Evolutionary conservation across 116 monocot species (phyloP).

Genomic region (Dioscorea cayenensis): DNA sequence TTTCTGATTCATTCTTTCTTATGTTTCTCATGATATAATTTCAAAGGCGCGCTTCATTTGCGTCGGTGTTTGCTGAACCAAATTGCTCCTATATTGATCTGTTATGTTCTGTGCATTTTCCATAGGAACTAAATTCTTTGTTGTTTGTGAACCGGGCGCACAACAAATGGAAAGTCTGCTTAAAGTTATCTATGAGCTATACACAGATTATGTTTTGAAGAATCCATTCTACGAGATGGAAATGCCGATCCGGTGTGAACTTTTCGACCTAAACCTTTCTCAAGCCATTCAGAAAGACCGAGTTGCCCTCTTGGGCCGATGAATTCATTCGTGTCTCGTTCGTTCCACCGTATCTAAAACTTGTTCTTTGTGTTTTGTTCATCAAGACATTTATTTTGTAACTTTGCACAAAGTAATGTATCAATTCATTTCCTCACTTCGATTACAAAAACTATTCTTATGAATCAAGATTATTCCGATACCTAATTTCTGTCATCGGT

Average conservation of each 20-base stretch:
- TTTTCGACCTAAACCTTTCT: constrained; percentile 78
- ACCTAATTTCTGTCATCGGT: background rate
- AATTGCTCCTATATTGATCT: background rate
- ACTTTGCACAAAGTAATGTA: too few relatives aligned
- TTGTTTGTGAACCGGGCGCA: constrained; percentile 70
- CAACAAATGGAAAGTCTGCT: constrained; percentile 68
- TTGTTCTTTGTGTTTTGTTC: too few relatives aligned
- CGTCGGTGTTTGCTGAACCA: background rate
- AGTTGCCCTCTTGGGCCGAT: constrained; percentile 58
- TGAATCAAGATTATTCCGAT: background rate
- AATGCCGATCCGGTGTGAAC: constrained; percentile 96
- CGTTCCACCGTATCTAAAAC: too few relatives aligned
- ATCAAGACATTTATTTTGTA: too few relatives aligned
- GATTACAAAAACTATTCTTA: too few relatives aligned
- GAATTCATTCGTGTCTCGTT: constrained; percentile 1
- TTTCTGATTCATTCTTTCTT: too few relatives aligned
- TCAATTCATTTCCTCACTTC: too few relatives aligned
- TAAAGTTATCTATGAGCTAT: constrained; percentile 78
- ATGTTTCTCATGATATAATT: too few relatives aligned
- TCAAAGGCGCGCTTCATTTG: background rate
- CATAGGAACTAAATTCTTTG: constrained; percentile 91
- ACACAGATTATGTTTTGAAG: constrained; percentile 92
- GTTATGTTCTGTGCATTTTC: background rate
- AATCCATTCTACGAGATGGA: constrained; percentile 99
- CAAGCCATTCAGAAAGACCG: constrained; percentile 77